A percentile compares a stretch with the other conserved stretches of the same genome.
Conservation (phyloP, 2,329 filamentous ascomycete genomes). For the Stachybotrys echinatus region DNA sequence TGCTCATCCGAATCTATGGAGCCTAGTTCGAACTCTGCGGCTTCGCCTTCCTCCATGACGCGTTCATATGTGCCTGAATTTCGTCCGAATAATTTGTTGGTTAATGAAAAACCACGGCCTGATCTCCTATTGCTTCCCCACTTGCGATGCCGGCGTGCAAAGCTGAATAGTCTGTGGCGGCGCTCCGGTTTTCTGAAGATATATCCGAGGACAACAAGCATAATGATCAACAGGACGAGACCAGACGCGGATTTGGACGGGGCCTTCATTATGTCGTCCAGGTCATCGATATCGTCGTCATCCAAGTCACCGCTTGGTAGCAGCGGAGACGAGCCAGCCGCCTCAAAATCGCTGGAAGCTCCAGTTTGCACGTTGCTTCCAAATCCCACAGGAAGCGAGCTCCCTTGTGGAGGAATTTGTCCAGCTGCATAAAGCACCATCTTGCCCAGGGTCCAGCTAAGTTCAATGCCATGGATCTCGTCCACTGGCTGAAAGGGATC, state of each 20-base stretch:
- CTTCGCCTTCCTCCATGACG: constrained; percentile 76
- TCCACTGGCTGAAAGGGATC: constrained; percentile 90
- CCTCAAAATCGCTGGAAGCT: constrained; percentile 75
- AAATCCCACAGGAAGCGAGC: constrained; percentile 75
- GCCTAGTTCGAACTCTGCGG: constrained; percentile 71
- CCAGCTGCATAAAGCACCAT: constrained; percentile 93
- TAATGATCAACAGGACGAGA: constrained; percentile 70
- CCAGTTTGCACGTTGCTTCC: constrained; percentile 70
- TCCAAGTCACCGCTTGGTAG: constrained; percentile 23
- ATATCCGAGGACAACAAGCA: constrained; percentile 64
- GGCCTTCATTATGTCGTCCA: constrained; percentile 60
- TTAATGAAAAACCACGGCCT: constrained; percentile 46
- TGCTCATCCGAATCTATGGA: constrained; percentile 60
- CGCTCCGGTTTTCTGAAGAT: constrained; percentile 77
- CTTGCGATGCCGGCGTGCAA: constrained; percentile 21
- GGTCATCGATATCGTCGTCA: constrained; percentile 49
- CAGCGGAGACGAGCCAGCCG: constrained; percentile 57
- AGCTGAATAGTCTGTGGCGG: constrained; percentile 33
- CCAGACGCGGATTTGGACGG: constrained; percentile 67
- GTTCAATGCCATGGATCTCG: constrained; percentile 84
- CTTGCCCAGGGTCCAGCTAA: constrained; percentile 96
- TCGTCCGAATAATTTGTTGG: constrained; percentile 62
- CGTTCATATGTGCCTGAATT: constrained; percentile 65
- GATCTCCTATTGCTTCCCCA: constrained; percentile 26
- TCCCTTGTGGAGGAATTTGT: constrained; percentile 64